Evolutionary conservation across 495 filamentous ascomycete genomes (phyloP), one percentile per base, ranked within the genome.

Genomic region (Aspergillus kassunensis): DNA sequence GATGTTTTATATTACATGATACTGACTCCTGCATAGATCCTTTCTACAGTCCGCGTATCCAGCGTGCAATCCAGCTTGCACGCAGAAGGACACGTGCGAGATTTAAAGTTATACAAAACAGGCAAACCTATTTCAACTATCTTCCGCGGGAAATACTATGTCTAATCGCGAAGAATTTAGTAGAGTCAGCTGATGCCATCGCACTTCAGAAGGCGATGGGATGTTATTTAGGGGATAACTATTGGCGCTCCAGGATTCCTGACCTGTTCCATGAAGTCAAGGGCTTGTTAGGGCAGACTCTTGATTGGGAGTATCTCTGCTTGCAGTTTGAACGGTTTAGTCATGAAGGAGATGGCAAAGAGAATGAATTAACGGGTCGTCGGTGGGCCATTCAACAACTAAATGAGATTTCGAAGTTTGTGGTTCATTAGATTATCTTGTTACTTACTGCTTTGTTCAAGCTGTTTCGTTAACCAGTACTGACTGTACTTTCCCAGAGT

Each of bases 301-400:
- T 49, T 8, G 21, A 49, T 16, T 49, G 46, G 46, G 46, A 40
- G 21, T 49, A 18, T 30, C 34, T 49, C 10, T 49, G 46, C 16
- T 7, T 23, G 15, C n/a, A 40, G 34, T 20, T 49, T 5, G 46
- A 49, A 13, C 34, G 8, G 0, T 20, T 49, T 9, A 27, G 9
- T 27, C 4, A 4, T 9, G 24, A 27, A 4, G 4, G 24, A 9
- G 24, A 27, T 5, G 5, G 0, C 6, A 7, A 19, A 15, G 18
- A 35, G 8, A 23, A 40, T 19, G 46, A 49, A 40, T 37, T 49
- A 21, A 16, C 5, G 11, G 23, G 46, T 24, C 44, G 44, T 3
- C 34, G 1, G 5, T 40, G 23, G 10, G 46, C 30, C 16, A 34
- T 40, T n/a, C 4, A 10, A 30, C 46, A 49, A 18, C 30, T 40